A percentile compares a stretch with the other conserved stretches of the same genome.
Evolutionary conservation across 179 eudicot genomes (phyloP).

Genomic region (Silene noctiflora): DNA sequence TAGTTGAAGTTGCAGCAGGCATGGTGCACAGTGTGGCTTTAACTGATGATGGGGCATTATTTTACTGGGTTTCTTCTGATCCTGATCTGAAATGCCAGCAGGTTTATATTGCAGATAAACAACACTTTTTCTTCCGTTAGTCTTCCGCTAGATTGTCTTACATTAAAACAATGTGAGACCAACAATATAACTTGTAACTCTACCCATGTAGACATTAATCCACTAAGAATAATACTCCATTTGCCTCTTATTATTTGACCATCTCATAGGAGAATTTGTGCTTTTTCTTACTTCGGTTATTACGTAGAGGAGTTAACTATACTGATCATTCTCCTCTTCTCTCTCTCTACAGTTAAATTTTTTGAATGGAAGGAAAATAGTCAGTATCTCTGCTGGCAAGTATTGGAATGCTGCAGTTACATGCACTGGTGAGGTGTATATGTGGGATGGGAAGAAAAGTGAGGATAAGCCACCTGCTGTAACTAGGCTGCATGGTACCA

Average conservation of each 20-base stretch:
- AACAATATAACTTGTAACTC: no score
- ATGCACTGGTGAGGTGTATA: conserved; percentile 73
- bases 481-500: conserved; percentile 72
- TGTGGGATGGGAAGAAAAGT: conserved; percentile 81
- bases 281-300: no score
- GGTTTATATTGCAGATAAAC: conserved; percentile 38
- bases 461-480: conserved; percentile 54
- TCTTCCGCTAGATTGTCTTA: no score
- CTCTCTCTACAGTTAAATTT: conserved; percentile 46
- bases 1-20: conserved; percentile 80
- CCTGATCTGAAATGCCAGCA: conserved; percentile 86
- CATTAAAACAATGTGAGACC: no score
- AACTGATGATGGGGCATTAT: conserved; percentile 81
- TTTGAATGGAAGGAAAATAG: conserved; percentile 58
- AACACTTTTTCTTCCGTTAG: not conserved
- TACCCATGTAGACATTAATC: no score
- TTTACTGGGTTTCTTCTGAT: conserved; percentile 92
- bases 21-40: conserved; percentile 83
- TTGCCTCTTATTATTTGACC: no score
- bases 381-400: conserved; percentile 77
- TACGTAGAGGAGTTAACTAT: not conserved
- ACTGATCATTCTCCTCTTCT: not conserved
- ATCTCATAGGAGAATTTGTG: no score
- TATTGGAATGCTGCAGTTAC: conserved; percentile 87
- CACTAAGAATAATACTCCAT: no score